phyloP scores from a whole-genome alignment of 768 basidiomycete genomes.

The Xerocomus potaroensis region DNA sequence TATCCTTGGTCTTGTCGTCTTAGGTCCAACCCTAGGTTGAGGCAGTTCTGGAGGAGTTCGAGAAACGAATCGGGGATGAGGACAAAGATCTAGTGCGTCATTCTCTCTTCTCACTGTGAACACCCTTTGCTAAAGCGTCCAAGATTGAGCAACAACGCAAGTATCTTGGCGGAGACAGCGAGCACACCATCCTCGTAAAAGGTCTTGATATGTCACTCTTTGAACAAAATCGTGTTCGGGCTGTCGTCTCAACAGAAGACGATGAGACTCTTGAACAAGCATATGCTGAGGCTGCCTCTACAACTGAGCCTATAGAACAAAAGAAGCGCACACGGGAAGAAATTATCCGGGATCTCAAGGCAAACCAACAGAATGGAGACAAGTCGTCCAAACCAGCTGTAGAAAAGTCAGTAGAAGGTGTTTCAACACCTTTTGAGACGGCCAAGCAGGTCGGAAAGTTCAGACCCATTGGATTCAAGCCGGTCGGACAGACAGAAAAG shows the following conservation, averaged over 20 bases:
- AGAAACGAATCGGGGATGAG: slow-evolving; percentile 54
- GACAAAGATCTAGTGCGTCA: slow-evolving; percentile 59
- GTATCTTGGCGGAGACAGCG: slow-evolving; percentile 80
- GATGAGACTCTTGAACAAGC: slow-evolving; percentile 81
- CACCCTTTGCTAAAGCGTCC: not conserved
- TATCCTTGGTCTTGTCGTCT: not conserved
- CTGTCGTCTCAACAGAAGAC: slow-evolving; percentile 53
- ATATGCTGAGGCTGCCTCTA: slow-evolving; percentile 45
- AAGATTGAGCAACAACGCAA: slow-evolving; percentile 71
- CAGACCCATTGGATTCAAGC: slow-evolving; percentile 61
- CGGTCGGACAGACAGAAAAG: slow-evolving; percentile 45
- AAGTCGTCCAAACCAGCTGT: slow-evolving; percentile 5
- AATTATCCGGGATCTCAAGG: slow-evolving; percentile 67
- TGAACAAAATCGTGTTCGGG: slow-evolving; percentile 76
- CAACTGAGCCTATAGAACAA: slow-evolving; percentile 23
- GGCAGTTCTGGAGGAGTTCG: slow-evolving; percentile 78
- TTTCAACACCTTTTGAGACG: slow-evolving; percentile 29
- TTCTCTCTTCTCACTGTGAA: not conserved
- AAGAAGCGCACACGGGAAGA: slow-evolving; percentile 80
- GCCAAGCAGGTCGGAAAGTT: slow-evolving; percentile 43
- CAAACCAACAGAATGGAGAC: slow-evolving; percentile 41
- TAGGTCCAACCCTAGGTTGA: slow-evolving; percentile 50
- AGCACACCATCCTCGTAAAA: slow-evolving; percentile 85
- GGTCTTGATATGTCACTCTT: slow-evolving; percentile 85
- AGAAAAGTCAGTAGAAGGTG: slow-evolving; percentile 16